Percentiles rank a stretch among this genome's conserved stretches.
These are phyloP conservation scores for Trichoderma hamatum DNA, from an alignment of 2,329 filamentous ascomycete species.

Conservation along the genomic window DNA sequence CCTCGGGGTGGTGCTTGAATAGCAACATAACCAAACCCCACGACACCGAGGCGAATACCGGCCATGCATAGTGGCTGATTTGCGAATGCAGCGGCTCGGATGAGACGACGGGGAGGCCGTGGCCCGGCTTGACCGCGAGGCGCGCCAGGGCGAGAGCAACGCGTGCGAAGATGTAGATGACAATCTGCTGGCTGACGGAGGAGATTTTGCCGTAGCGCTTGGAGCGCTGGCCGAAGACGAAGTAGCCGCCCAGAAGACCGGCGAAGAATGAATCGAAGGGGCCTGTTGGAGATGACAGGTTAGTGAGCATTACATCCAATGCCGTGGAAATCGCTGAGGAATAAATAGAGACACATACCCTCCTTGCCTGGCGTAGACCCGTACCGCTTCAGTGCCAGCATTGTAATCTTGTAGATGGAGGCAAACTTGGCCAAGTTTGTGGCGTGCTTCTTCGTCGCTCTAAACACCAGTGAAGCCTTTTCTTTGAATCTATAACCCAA, in stretches of 20 bases:
- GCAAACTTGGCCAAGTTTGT: slow-evolving; percentile 91
- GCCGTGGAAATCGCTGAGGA: not conserved
- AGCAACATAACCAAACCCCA: slow-evolving; percentile 97
- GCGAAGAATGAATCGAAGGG: slow-evolving; percentile 84
- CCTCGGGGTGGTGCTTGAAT: slow-evolving; percentile 89
- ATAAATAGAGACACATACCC: slow-evolving; percentile 39
- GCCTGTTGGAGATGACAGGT: slow-evolving; percentile 44
- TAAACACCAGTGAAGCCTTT: slow-evolving; percentile 76
- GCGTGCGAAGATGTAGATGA: slow-evolving; percentile 95
- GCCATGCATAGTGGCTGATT: slow-evolving; percentile 79
- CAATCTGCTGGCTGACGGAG: slow-evolving; percentile 92
- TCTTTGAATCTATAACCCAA: slow-evolving; percentile 61
- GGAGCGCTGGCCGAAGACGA: slow-evolving; percentile 77
- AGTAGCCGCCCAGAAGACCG: slow-evolving; percentile 86
- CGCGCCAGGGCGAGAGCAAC: slow-evolving; percentile 84
- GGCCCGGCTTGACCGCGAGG: slow-evolving; percentile 70
- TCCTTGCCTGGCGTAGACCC: slow-evolving; percentile 63
- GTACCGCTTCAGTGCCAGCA: slow-evolving; percentile 72
- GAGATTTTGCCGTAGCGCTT: slow-evolving; percentile 69
- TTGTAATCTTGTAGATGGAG: slow-evolving; percentile 81
- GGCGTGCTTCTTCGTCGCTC: slow-evolving; percentile 88
- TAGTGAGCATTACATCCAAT: not conserved
- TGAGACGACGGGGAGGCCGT: slow-evolving; percentile 55
- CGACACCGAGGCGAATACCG: slow-evolving; percentile 84
- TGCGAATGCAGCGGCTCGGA: slow-evolving; percentile 49